phyloP scores from a whole-genome alignment of 352 stramenopile species.

The Elongisporangium prolatum region DNA sequence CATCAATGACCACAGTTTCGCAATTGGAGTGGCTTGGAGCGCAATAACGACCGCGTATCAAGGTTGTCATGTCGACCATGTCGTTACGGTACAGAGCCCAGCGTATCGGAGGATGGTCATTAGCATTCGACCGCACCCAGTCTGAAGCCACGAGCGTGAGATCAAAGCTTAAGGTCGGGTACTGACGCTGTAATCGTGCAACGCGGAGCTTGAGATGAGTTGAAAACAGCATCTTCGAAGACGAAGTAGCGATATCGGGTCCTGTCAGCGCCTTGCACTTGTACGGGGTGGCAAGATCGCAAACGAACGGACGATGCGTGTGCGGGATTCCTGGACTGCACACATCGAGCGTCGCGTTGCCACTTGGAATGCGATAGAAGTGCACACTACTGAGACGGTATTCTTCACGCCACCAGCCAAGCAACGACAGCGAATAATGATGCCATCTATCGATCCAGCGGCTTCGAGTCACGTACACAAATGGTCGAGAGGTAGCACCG shows the following conservation, averaged over 20 bases:
- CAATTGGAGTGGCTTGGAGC: constrained; percentile 4
- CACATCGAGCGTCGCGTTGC: not conserved
- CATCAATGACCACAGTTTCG: constrained; percentile 32
- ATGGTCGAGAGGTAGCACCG: constrained; percentile 7
- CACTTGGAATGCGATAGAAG: not conserved
- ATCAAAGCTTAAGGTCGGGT: not conserved
- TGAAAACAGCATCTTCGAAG: not conserved
- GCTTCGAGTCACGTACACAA: constrained; percentile 9
- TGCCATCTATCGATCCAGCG: constrained; percentile 32
- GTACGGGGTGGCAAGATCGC: not conserved
- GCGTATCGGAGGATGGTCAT: not conserved
- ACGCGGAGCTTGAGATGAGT: not conserved
- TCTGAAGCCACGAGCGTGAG: not conserved
- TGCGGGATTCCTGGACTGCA: not conserved
- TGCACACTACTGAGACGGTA: not conserved
- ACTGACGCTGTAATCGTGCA: not conserved
- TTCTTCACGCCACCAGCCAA: not conserved
- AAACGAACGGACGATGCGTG: not conserved
- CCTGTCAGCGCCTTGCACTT: not conserved
- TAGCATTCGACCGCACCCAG: not conserved
- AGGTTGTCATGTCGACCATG: not conserved
- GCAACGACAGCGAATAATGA: constrained; percentile 9
- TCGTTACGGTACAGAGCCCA: not conserved
- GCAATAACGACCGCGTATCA: not conserved
- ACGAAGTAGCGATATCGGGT: not conserved